Evolutionary conservation across 257 asterid species (phyloP).

Genomic region (Solanum tarijense): DNA sequence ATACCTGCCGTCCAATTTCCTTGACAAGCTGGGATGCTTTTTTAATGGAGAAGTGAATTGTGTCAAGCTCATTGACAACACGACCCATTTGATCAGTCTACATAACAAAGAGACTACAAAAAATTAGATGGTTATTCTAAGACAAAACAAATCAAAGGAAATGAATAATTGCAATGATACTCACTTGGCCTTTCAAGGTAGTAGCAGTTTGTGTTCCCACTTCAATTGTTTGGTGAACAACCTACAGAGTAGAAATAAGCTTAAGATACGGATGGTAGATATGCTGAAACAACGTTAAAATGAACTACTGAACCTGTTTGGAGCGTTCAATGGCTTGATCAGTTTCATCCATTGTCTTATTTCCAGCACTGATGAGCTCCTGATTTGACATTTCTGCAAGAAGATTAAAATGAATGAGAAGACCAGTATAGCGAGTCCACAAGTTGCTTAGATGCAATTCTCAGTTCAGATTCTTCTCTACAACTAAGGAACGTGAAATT

Average conservation of each 20-base stretch:
- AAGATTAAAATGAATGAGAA: conserved; percentile 5
- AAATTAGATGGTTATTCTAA: not conserved
- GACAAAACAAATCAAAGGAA: not conserved
- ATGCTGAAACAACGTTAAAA: conserved; percentile 6
- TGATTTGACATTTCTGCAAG: conserved; percentile 87
- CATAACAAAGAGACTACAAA: conserved; percentile 2
- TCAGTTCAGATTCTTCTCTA: not conserved
- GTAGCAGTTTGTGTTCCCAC: conserved; percentile 93
- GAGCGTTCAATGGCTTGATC: conserved; percentile 99
- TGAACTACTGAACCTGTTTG: conserved; percentile 54
- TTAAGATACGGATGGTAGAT: not conserved
- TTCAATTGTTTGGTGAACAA: conserved; percentile 94
- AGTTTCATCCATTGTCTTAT: conserved; percentile 84
- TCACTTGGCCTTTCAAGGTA: conserved; percentile 93
- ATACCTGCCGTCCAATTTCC: conserved; percentile 98
- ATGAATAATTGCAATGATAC: conserved; percentile 1
- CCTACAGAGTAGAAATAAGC: conserved; percentile 36
- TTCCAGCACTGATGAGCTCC: conserved; percentile 80
- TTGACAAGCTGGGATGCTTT: conserved; percentile 96
- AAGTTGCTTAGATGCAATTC: not conserved
- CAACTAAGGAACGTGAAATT: not conserved
- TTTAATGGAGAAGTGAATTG: conserved; percentile 87
- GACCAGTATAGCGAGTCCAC: not conserved
- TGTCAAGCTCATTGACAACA: conserved; percentile 85
- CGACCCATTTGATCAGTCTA: conserved; percentile 99